These are phyloP conservation scores for Butyriboletus loyo DNA, from an alignment of 768 basidiomycete genomes.

Conservation along the genomic window DNA sequence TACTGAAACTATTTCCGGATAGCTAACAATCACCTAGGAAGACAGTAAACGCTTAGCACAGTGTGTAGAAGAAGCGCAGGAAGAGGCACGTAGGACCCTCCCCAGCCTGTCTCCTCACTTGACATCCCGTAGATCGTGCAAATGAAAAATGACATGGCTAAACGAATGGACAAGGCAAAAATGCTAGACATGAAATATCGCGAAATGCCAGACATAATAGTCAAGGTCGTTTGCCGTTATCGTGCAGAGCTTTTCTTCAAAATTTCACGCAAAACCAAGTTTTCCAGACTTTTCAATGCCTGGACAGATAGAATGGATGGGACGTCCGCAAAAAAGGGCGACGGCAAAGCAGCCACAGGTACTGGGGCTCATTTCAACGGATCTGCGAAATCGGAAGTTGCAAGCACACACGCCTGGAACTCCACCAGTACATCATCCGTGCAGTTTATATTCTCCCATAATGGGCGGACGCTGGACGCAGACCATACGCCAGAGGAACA, in stretches of 20 bases:
- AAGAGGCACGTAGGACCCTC: slow-evolving; percentile 51
- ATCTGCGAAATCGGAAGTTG: slow-evolving; percentile 48
- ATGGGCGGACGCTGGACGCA: slow-evolving; percentile 73
- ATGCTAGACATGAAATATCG: slow-evolving; percentile 77
- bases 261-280: slow-evolving; percentile 85
- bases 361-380: slow-evolving; percentile 42
- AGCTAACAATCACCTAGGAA: slow-evolving; percentile 50
- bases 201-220: slow-evolving; percentile 85
- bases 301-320: slow-evolving; percentile 90
- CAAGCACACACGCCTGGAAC: slow-evolving; percentile 42
- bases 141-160: slow-evolving; percentile 81
- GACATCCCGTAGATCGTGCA: slow-evolving; percentile 55
- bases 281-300: slow-evolving; percentile 77
- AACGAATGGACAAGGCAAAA: slow-evolving; percentile 75
- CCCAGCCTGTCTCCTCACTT: neutral
- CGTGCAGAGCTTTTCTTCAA: slow-evolving; percentile 92
- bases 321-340: slow-evolving; percentile 44
- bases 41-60: slow-evolving; percentile 78
- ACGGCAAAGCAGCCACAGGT: slow-evolving; percentile 29
- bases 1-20: slow-evolving; percentile 5
- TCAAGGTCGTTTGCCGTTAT: slow-evolving; percentile 86
- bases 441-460: slow-evolving; percentile 85
- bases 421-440: slow-evolving; percentile 43
- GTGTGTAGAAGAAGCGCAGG: slow-evolving; percentile 83
- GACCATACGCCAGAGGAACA: slow-evolving; percentile 85